These are phyloP conservation scores for Apiospora sp. DNA, from an alignment of 2,329 filamentous ascomycete species.

Conservation along the genomic window DNA sequence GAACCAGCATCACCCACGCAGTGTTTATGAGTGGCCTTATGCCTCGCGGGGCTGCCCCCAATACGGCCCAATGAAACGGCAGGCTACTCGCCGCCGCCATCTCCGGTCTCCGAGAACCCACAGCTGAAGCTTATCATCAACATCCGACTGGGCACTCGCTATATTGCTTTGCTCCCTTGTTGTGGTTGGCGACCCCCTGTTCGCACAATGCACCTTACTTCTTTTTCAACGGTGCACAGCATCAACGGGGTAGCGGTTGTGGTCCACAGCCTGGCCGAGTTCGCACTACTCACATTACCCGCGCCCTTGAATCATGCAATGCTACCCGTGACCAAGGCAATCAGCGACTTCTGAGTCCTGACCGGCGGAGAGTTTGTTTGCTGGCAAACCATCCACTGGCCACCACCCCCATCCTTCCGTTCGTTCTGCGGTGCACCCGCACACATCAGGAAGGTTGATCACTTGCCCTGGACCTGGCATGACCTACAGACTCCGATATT, in stretches of 20 bases:
- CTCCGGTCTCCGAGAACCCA: constrained; percentile 2
- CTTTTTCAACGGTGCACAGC: neutral
- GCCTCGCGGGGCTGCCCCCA: neutral
- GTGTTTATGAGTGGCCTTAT: neutral
- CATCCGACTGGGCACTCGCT: neutral
- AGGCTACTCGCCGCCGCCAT: neutral
- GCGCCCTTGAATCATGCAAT: constrained; percentile 9
- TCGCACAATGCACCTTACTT: neutral
- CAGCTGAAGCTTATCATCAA: neutral
- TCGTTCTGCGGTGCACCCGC: neutral
- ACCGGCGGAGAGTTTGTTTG: neutral
- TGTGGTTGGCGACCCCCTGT: neutral
- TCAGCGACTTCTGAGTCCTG: too few relatives aligned
- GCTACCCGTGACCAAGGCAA: neutral
- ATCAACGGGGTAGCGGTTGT: neutral
- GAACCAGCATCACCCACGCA: neutral
- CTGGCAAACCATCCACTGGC: neutral
- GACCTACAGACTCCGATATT: neutral
- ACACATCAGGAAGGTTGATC: constrained; percentile 1
- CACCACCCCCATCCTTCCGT: neutral
- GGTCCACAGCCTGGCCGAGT: neutral
- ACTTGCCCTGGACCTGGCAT: neutral
- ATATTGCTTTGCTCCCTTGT: neutral
- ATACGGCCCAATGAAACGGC: neutral
- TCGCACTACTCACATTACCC: neutral